These are phyloP conservation scores for Themeda triandra DNA, from an alignment of 176 grass and related monocot genomes.

Conservation along the genomic window DNA sequence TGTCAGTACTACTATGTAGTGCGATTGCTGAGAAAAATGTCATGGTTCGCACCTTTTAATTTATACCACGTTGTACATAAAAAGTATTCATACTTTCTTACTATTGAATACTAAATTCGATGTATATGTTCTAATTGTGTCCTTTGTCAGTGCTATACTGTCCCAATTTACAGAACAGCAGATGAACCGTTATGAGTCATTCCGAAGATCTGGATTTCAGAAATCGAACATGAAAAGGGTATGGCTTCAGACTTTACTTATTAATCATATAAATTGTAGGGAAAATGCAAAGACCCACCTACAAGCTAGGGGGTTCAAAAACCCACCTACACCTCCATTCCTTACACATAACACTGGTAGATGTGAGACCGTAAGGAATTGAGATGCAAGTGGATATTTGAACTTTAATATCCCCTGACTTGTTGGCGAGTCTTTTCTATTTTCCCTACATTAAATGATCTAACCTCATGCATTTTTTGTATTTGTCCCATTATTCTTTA, in stretches of 20 bases:
- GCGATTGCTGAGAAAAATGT: not conserved
- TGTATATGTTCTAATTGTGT: conserved; percentile 10
- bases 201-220: conserved; percentile 73
- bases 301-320: not conserved
- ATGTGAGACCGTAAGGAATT: not conserved
- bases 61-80: not conserved
- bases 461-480: not conserved
- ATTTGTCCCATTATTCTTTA: not conserved
- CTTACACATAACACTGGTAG: not conserved
- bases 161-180: conserved; percentile 72
- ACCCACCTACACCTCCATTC: not conserved
- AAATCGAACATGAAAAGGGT: conserved; percentile 95
- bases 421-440: not conserved
- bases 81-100: not conserved
- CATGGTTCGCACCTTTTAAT: not conserved
- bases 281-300: not conserved
- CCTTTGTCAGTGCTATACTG: conserved; percentile 56
- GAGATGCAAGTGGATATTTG: not conserved
- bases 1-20: not conserved
- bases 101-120: not conserved
- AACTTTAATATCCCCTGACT: not conserved
- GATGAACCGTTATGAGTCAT: conserved; percentile 92
- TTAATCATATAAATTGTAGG: not conserved
- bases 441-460: not conserved
- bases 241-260: not conserved